A percentile compares a stretch with the other conserved stretches of the same genome.
phyloP scores from a whole-genome alignment of 1,139 yeast genomes.

The Kluyveromyces marxianus region DNA sequence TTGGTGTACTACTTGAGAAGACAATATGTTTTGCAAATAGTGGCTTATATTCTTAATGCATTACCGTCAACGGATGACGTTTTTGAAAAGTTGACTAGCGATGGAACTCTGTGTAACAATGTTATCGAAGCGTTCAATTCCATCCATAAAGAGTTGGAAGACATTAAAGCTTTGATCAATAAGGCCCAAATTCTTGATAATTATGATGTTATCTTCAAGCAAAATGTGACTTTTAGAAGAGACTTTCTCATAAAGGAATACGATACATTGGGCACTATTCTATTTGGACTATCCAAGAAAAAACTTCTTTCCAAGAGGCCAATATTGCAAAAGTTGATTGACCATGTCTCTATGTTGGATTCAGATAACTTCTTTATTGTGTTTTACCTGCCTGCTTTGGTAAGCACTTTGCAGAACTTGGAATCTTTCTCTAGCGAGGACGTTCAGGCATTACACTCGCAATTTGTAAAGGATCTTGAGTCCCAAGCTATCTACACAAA shows the following conservation, averaged over 20 bases:
- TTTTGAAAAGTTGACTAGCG: conserved; percentile 18
- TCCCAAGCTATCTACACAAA: conserved; percentile 39
- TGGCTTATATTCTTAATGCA: conserved; percentile 47
- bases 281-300: conserved; percentile 42
- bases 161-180: conserved; percentile 56
- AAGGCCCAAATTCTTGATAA: conserved; percentile 55
- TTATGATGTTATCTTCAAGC: conserved; percentile 43
- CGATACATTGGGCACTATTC: conserved; percentile 61
- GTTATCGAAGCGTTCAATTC: conserved; percentile 47
- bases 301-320: conserved; percentile 33
- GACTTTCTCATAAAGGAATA: conserved; percentile 59
- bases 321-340: conserved; percentile 37
- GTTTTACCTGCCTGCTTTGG: conserved; percentile 60
- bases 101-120: conserved; percentile 32
- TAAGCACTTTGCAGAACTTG: conserved; percentile 37
- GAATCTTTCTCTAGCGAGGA: conserved; percentile 29
- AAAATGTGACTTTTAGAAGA: conserved; percentile 51
- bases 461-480: conserved; percentile 28
- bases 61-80: conserved; percentile 17
- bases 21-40: conserved; percentile 62
- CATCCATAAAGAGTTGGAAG: conserved; percentile 48
- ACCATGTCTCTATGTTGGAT: conserved; percentile 38
- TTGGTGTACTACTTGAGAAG: conserved; percentile 64
- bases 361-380: conserved; percentile 56
- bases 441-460: conserved; percentile 32